Base-by-base conservation (phyloP, 2,329 filamentous ascomycete species). In the Neofusicoccum umdonicola region DNA sequence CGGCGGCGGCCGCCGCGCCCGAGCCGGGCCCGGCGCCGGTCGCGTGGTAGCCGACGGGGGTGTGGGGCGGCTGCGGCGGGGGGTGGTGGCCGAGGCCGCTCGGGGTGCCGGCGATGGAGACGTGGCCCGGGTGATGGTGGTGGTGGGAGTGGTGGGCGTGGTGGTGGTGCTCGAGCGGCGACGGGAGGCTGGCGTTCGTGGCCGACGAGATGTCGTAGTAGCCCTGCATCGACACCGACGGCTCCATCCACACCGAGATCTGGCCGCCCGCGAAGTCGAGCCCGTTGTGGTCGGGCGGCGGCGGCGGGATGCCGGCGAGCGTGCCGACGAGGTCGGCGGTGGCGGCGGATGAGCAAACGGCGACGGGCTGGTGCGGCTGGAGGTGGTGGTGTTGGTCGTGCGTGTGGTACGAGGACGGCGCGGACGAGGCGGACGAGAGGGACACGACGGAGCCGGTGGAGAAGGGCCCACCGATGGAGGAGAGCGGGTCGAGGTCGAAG, bases 201-300 rank as follows among this genome's bases (percentile, higher is more conserved):
- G 50, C 37, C 6, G 52, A 41, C 39, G 52, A 42, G n/a, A 42
- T 41, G 42, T 64, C 42, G 63, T 60, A 60, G 52, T 52, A 48
- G 52, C 45, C 54, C 8, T 65, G 63, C 45, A 76, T 68, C 37
- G 71, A 67, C 48, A 74, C 73, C 12, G 69, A 65, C 0, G 74
- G 71, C 22, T 80, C 77, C 60, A 80, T 78, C 12, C 73, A 72
- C 48, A 80, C 74, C 62, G 74, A 73, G 63, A 81, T 78, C 44
- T 77, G 75, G 12, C 77, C 76, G 57, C 71, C 74, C 19, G 68
- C 70, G 70, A 81, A 80, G 67, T 80, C 77, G 67, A 79, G 77
- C 12, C 72, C 71, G 63, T 78, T 78, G 19, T 73, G 68, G 34
- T 74, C 68, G 22, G 22, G 12, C 15, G 22, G 31, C 34, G 2